These are phyloP conservation scores for Venustampulla echinocandica DNA, from an alignment of 495 filamentous ascomycete species.

Conservation along the genomic window DNA sequence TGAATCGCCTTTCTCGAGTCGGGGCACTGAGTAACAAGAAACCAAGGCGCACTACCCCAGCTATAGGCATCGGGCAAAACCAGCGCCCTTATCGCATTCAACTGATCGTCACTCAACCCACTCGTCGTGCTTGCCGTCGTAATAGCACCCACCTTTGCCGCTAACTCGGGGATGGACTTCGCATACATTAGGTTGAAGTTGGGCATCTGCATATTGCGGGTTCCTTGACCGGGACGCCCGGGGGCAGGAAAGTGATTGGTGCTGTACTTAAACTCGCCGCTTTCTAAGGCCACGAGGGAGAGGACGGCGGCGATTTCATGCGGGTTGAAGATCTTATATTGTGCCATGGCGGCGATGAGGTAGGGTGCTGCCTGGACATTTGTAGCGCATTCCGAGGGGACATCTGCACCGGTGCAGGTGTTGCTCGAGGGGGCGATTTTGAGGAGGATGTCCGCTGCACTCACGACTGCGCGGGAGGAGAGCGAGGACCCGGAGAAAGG, in stretches of 20 bases:
- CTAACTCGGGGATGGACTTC: slow-evolving; percentile 41
- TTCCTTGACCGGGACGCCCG: slow-evolving; percentile 62
- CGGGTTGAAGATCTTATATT: slow-evolving; percentile 43
- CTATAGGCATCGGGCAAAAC: slow-evolving; percentile 53
- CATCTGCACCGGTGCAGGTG: slow-evolving; percentile 9
- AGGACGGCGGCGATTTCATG: slow-evolving; percentile 57
- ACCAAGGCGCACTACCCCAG: slow-evolving; percentile 73
- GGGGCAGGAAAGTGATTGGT: slow-evolving; percentile 54
- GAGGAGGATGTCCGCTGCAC: slow-evolving; percentile 11
- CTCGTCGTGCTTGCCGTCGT: slow-evolving; percentile 21
- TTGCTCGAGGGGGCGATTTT: slow-evolving; percentile 16
- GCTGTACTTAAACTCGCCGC: slow-evolving; percentile 57
- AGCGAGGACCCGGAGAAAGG: neutral
- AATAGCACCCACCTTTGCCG: slow-evolving; percentile 29
- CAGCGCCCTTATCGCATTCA: slow-evolving; percentile 46
- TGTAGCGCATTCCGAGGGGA: slow-evolving; percentile 54
- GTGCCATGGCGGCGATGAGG: slow-evolving; percentile 45
- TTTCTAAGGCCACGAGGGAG: slow-evolving; percentile 59
- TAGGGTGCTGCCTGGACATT: slow-evolving; percentile 51
- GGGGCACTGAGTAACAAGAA: slow-evolving; percentile 55
- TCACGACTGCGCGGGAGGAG: neutral
- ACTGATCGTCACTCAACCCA: slow-evolving; percentile 22
- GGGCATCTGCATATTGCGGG: slow-evolving; percentile 67
- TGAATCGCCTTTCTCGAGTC: slow-evolving; percentile 43
- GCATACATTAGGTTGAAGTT: slow-evolving; percentile 57